phyloP scores from a whole-genome alignment of 1,284 basidiomycete species.

The Ustilago loliicola region DNA sequence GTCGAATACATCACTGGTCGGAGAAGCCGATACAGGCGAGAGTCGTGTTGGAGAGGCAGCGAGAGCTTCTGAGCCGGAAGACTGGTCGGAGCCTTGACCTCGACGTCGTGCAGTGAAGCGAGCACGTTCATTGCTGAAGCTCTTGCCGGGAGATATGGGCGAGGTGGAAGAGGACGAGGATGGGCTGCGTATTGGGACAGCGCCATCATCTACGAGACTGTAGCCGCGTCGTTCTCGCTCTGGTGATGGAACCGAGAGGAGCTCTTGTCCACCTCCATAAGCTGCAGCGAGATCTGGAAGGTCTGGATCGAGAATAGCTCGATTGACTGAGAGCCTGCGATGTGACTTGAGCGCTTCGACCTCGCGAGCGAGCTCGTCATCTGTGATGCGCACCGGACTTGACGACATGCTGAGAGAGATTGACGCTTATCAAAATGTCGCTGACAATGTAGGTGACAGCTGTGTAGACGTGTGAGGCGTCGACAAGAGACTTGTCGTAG shows the following conservation, averaged over 20 bases:
- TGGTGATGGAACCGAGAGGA: constrained; percentile 38
- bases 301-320: constrained; percentile 67
- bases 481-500: neutral
- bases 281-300: constrained; percentile 64
- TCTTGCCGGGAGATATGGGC: constrained; percentile 16
- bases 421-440: neutral
- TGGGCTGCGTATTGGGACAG: constrained; percentile 37
- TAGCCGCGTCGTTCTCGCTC: constrained; percentile 50
- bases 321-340: constrained; percentile 65
- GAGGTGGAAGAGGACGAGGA: constrained; percentile 40
- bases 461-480: neutral
- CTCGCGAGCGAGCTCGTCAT: constrained; percentile 66
- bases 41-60: constrained; percentile 19
- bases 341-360: constrained; percentile 68
- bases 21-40: constrained; percentile 20
- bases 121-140: constrained; percentile 36
- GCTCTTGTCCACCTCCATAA: constrained; percentile 54
- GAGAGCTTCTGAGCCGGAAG: constrained; percentile 26
- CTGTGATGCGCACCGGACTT: constrained; percentile 52
- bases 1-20: constrained; percentile 31
- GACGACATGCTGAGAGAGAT: constrained; percentile 27
- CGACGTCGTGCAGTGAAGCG: constrained; percentile 60
- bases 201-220: constrained; percentile 56
- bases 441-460: neutral
- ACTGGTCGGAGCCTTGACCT: constrained; percentile 39